Conservation (phyloP, 768 basidiomycete species). For the Mycena vitilis region DNA sequence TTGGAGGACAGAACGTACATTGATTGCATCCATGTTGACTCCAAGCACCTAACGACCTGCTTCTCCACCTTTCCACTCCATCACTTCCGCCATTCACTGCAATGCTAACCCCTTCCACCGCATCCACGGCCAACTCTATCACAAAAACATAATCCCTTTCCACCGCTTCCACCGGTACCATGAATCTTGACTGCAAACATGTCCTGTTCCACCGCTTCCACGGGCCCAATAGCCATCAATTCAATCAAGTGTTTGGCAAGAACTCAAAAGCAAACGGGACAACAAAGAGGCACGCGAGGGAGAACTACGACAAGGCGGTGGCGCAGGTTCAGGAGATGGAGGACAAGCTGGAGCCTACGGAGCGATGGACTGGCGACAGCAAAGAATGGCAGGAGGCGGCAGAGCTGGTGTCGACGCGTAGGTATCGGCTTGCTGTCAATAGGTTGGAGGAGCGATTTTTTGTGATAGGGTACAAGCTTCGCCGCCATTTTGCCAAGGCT, state of each 20-base stretch:
- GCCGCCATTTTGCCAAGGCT: conserved; percentile 36
- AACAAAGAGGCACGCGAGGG: conserved; percentile 12
- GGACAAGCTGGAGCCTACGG: not conserved
- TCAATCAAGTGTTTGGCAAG: not conserved
- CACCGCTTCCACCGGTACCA: too few relatives aligned
- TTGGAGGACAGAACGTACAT: conserved; percentile 24
- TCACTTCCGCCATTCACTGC: not conserved
- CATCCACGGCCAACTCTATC: not conserved
- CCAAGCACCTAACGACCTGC: not conserved
- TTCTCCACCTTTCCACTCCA: not conserved
- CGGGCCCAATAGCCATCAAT: not conserved
- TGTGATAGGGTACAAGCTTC: conserved; percentile 33
- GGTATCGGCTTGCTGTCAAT: too few relatives aligned
- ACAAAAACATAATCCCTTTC: too few relatives aligned
- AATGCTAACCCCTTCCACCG: not conserved
- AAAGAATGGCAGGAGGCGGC: not conserved
- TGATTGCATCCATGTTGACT: conserved; percentile 1
- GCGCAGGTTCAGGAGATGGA: not conserved
- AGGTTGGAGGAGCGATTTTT: too few relatives aligned
- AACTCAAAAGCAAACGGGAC: not conserved
- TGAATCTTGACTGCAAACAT: too few relatives aligned
- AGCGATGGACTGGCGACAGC: not conserved
- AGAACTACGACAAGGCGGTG: conserved; percentile 25
- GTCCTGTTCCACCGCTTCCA: too few relatives aligned
- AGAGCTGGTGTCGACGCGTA: not conserved